Percentiles rank a stretch among this genome's conserved stretches.
These are phyloP conservation scores for Saccharomycopsis guyanensis DNA, from an alignment of 805 yeast species.

Conservation along the genomic window DNA sequence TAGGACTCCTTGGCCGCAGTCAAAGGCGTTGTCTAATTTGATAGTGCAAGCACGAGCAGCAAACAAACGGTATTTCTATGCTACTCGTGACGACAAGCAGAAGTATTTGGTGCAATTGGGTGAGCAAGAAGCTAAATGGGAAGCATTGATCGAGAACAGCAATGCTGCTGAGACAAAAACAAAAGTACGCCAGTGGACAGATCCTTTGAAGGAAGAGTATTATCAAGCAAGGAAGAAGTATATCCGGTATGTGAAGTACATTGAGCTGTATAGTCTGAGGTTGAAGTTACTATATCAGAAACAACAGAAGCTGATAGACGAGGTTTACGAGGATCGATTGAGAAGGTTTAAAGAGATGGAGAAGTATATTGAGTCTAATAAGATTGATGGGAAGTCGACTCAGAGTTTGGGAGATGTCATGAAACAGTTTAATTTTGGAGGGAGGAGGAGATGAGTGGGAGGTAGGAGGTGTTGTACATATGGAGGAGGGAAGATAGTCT, in stretches of 20 bases:
- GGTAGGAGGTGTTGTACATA: too few relatives aligned
- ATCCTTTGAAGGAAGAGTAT: background rate
- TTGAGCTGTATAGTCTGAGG: background rate
- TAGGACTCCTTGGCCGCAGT: conserved; percentile 6
- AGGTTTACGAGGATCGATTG: background rate
- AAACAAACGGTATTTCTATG: background rate
- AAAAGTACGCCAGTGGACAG: conserved; percentile 2
- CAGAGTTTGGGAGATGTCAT: conserved; percentile 6
- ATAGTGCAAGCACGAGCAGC: background rate
- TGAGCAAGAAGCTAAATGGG: conserved; percentile 13
- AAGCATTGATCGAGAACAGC: conserved; percentile 1
- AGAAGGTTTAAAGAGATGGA: conserved; percentile 3
- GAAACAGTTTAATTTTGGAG: background rate
- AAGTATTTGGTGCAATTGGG: background rate
- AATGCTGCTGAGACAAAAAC: background rate
- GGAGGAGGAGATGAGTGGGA: too few relatives aligned
- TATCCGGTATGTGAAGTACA: background rate
- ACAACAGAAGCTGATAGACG: background rate
- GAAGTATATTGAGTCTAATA: conserved; percentile 3
- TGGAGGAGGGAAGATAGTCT: too few relatives aligned
- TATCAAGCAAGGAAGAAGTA: background rate
- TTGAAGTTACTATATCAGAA: background rate
- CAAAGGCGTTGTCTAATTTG: background rate
- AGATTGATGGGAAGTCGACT: conserved; percentile 2
- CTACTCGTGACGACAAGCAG: too few relatives aligned